Percentiles rank a stretch among this genome's conserved stretches.
These are phyloP conservation scores for Endoconidiophora laricicola DNA, from an alignment of 2,329 filamentous ascomycete genomes.

Conservation along the genomic window DNA sequence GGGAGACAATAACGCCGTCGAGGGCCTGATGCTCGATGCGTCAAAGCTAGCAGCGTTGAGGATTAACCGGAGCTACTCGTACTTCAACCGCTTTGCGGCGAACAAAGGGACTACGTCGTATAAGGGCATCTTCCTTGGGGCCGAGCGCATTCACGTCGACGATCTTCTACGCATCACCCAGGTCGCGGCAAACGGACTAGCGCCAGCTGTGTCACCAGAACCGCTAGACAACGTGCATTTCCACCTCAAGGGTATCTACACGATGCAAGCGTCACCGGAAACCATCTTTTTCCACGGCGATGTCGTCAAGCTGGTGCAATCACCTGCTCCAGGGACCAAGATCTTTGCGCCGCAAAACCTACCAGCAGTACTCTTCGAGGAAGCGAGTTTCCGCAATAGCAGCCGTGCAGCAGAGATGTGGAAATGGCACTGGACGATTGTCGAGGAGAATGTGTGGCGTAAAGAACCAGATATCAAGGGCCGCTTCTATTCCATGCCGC, in stretches of 20 bases:
- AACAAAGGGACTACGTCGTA: constrained; percentile 23
- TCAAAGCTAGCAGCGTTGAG: constrained; percentile 34
- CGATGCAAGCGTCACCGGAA: constrained; percentile 1
- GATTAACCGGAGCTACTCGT: constrained; percentile 31
- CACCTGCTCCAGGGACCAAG: constrained; percentile 13
- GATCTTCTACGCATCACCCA: constrained; percentile 33
- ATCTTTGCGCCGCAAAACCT: constrained; percentile 19
- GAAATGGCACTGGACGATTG: constrained; percentile 25
- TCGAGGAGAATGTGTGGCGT: constrained; percentile 29
- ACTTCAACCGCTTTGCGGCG: constrained; percentile 25
- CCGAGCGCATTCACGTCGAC: constrained; percentile 30
- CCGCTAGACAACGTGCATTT: constrained; percentile 20
- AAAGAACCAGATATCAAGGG: constrained; percentile 33
- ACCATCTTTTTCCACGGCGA: constrained; percentile 24
- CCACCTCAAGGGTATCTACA: constrained; percentile 10
- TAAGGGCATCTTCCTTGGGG: constrained; percentile 33
- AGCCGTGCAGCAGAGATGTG: constrained; percentile 17
- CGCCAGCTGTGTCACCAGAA: background rate
- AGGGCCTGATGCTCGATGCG: constrained; percentile 30
- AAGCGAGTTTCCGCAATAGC: constrained; percentile 25
- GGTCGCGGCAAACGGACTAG: constrained; percentile 15
- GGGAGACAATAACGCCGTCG: constrained; percentile 21
- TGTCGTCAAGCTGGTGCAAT: constrained; percentile 19
- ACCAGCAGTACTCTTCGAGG: constrained; percentile 26
- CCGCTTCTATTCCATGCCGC: constrained; percentile 41